These are phyloP conservation scores for Penicillium vulpinum DNA, from an alignment of 2,329 filamentous ascomycete species.

Conservation along the genomic window DNA sequence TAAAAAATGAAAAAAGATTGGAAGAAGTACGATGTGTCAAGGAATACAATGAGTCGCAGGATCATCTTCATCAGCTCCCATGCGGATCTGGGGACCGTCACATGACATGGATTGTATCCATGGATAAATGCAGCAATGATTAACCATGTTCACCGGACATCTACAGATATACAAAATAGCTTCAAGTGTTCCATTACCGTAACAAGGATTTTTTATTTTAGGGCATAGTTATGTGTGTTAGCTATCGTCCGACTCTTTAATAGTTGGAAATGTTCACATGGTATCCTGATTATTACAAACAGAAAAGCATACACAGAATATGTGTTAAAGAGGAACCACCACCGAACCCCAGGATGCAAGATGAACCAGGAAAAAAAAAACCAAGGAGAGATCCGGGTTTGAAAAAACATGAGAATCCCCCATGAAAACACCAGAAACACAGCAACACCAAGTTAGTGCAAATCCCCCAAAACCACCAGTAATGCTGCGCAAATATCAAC, in stretches of 20 bases:
- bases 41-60: conserved; percentile 5
- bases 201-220: not conserved
- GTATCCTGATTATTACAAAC: conserved; percentile 25
- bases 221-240: not conserved
- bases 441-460: conserved; percentile 23
- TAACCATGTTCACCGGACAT: not conserved
- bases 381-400: conserved; percentile 8
- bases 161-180: not conserved
- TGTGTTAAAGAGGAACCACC: conserved; percentile 13
- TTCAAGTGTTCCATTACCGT: not conserved
- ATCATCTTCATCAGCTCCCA: conserved; percentile 7
- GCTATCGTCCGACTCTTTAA: not conserved
- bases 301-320: conserved; percentile 20
- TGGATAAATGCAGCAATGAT: not conserved
- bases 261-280: conserved; percentile 13
- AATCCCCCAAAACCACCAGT: conserved; percentile 20
- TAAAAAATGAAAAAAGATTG: not conserved
- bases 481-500: conserved; percentile 23
- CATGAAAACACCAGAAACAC: conserved; percentile 20
- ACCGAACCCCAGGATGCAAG: conserved; percentile 32
- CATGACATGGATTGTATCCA: not conserved
- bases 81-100: conserved; percentile 8
- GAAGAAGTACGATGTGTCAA: not conserved
- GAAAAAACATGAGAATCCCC: conserved; percentile 8
- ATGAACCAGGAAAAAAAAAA: conserved; percentile 18